These are phyloP conservation scores for Microcera coccophila DNA, from an alignment of 2,329 filamentous ascomycete genomes.

Conservation along the genomic window DNA sequence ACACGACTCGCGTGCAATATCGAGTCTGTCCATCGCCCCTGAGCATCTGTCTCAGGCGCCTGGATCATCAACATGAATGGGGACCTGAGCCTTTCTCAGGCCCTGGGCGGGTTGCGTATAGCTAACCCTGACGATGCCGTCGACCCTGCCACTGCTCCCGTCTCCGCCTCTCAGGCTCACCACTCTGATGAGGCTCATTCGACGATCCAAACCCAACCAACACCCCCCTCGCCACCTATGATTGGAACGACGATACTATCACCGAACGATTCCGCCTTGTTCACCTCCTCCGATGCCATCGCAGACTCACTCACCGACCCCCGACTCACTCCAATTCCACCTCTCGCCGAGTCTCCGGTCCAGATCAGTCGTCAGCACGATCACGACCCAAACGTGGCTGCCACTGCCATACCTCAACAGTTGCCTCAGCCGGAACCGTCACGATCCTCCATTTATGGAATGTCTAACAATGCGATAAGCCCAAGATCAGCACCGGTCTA, in stretches of 20 bases:
- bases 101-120: conserved; percentile 90
- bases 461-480: conserved; percentile 56
- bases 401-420: conserved; percentile 13
- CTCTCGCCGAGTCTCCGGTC: conserved; percentile 4
- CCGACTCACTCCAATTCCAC: conserved; percentile 11
- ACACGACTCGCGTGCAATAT: conserved; percentile 16
- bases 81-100: conserved; percentile 87
- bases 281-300: conserved; percentile 22
- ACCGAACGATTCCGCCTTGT: conserved; percentile 21
- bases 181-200: conserved; percentile 11
- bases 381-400: conserved; percentile 19
- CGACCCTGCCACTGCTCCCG: conserved; percentile 31
- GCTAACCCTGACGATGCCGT: conserved; percentile 84
- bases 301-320: conserved; percentile 21
- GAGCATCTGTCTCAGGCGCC: conserved; percentile 22
- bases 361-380: conserved; percentile 21
- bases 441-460: conserved; percentile 51
- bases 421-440: conserved; percentile 18
- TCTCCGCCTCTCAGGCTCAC: conserved; percentile 20
- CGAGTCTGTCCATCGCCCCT: conserved; percentile 21
- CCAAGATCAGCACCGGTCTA: conserved; percentile 52
- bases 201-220: conserved; percentile 10
- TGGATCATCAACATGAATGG: conserved; percentile 67
- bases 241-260: conserved; percentile 1
- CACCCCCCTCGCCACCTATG: conserved; percentile 16